These are phyloP conservation scores for Pyrenochaeta sp. DNA, from an alignment of 2,329 filamentous ascomycete genomes.

Conservation along the genomic window DNA sequence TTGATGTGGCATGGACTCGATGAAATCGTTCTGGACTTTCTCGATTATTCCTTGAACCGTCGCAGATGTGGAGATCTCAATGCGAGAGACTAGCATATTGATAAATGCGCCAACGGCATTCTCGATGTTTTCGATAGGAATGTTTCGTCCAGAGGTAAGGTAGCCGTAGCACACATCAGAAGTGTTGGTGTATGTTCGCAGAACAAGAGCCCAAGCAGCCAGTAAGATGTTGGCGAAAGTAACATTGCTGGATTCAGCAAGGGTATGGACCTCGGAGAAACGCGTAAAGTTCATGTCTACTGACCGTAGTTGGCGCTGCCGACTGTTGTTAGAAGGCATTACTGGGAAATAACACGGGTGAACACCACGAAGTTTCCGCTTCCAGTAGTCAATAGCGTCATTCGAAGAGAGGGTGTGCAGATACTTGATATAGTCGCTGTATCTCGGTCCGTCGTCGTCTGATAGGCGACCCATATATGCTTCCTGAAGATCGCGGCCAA, in stretches of 20 bases:
- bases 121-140: conserved; percentile 56
- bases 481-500: conserved; percentile 40
- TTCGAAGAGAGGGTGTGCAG: conserved; percentile 28
- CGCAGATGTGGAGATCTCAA: conserved; percentile 19
- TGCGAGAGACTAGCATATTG: conserved; percentile 49
- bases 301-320: conserved; percentile 36
- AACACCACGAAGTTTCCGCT: conserved; percentile 37
- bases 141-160: conserved; percentile 52
- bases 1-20: conserved; percentile 43
- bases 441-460: conserved; percentile 37
- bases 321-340: conserved; percentile 27
- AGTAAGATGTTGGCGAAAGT: conserved; percentile 46
- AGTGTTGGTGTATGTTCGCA: conserved; percentile 39
- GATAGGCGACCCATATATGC: conserved; percentile 40
- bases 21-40: conserved; percentile 41
- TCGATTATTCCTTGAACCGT: conserved; percentile 32
- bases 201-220: conserved; percentile 41
- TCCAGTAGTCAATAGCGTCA: conserved; percentile 42
- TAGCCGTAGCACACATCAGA: conserved; percentile 50
- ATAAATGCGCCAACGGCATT: conserved; percentile 58
- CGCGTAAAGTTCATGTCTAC: conserved; percentile 40
- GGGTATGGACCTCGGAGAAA: conserved; percentile 38
- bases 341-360: conserved; percentile 46
- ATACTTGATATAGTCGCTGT: conserved; percentile 49
- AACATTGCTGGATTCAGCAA: conserved; percentile 36